phyloP scores from a whole-genome alignment of 1,284 basidiomycete genomes.

The Cystobasidium sp. region DNA sequence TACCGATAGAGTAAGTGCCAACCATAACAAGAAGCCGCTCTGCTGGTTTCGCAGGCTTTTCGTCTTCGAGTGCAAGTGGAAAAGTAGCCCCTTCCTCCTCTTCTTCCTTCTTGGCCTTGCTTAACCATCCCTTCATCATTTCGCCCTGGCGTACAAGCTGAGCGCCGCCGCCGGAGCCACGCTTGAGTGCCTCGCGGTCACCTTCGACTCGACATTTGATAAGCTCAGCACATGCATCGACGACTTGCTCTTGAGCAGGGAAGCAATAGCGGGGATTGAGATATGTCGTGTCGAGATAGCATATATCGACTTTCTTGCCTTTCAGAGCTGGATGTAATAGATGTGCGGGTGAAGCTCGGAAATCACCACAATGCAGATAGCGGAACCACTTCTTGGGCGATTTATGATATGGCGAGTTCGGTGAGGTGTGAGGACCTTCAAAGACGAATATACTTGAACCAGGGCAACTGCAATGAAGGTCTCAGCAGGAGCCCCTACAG shows the following conservation, averaged over 20 bases:
- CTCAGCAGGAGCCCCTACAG: no score
- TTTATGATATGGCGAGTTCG: slow-evolving; percentile 71
- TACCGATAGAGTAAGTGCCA: slow-evolving; percentile 96
- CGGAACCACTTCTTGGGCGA: slow-evolving; percentile 72
- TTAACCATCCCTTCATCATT: slow-evolving; percentile 56
- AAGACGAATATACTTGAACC: slow-evolving; percentile 93
- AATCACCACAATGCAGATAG: slow-evolving; percentile 94
- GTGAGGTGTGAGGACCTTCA: slow-evolving; percentile 89
- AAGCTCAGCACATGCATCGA: slow-evolving; percentile 86
- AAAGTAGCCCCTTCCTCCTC: slow-evolving; percentile 45
- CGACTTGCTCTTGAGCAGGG: slow-evolving; percentile 88
- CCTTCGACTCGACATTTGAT: slow-evolving; percentile 64
- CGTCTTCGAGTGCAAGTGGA: slow-evolving; percentile 30
- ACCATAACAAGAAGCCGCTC: slow-evolving; percentile 73
- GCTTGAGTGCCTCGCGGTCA: slow-evolving; percentile 47
- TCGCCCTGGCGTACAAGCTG: slow-evolving; percentile 48
- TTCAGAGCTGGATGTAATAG: slow-evolving; percentile 78
- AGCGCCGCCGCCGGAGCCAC: slow-evolving; percentile 45
- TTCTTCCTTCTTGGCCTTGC: slow-evolving; percentile 51
- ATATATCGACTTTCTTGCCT: slow-evolving; percentile 77
- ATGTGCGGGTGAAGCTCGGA: slow-evolving; percentile 70
- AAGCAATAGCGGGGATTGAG: slow-evolving; percentile 93
- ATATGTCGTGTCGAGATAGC: slow-evolving; percentile 97
- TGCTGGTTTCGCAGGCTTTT: slow-evolving; percentile 51
- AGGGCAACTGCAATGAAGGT: slow-evolving; percentile 64